Evolutionary conservation across 768 basidiomycete genomes (phyloP), one percentile per base, ranked within the genome.

Genomic region (Solioccasus polychromus): DNA sequence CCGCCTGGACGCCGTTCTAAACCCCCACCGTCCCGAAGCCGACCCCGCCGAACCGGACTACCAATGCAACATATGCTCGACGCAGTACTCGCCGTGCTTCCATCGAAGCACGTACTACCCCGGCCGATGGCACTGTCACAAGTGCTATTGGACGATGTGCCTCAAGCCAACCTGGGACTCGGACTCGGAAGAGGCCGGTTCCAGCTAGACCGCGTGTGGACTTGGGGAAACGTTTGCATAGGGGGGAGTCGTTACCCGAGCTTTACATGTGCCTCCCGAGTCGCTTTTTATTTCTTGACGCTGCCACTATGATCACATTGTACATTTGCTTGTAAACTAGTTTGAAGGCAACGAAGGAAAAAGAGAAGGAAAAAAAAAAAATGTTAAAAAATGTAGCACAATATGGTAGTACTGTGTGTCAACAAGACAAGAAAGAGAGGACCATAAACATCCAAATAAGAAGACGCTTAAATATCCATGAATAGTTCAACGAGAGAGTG

Each of bases 51-150:
- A 63, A 22, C 48, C 52, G 12, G 67, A 73, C 4, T 69, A 67
- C 11, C 57, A 64, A 35, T 92, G 89, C 59, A 69, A 68, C 50
- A 67, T 69, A 22, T 92, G 89, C 62, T 62, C 68, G 32, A 83
- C 89, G 2, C 76, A 78, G 47, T 88, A 76, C 62, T 88, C 89
- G 15, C 89, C 89, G 3, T 77, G 76, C 39, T 92, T 91, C 66
- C 82, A 91, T 63, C 77, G 71, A 52, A 67, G 42, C 42, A 61
- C 24, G 36, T 48, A 53, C 40, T 42, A 46, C 36, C 50, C 61
- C 50, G 56, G 57, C 50, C 54, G 53, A 44, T 61, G 54, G 58
- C 54, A 70, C 29, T 78, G 76, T 54, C 78, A 78, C 51, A 68
- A 66, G 51, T 78, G 77, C 55, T 64, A 76, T 44, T 70, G 58